Evolutionary conservation across 768 basidiomycete genomes (phyloP), one percentile per base, ranked within the genome.

Genomic region (Tylopilus cervinicoccineus): DNA sequence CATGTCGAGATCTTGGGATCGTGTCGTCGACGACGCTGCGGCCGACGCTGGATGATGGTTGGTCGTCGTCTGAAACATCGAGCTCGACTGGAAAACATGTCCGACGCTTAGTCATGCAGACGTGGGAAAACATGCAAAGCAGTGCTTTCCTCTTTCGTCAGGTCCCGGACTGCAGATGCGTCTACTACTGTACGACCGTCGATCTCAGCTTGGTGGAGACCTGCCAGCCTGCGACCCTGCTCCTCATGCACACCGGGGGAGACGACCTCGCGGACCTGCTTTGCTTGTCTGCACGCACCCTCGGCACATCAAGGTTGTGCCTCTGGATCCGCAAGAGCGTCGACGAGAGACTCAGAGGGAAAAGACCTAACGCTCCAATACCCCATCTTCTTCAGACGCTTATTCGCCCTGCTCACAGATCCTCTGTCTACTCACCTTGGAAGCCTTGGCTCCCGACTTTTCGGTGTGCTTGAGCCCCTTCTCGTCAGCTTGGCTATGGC

Each of bases 341-440:
- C 17, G 8, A 19, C 28, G 28, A 3, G 7, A 17, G 8, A 20
- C 13, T 36, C 19, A 10, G 34, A 20, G 7, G 20, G 11, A 12
- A 36, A 19, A 12, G 4, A 28, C 27, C 27, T 8, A 12, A 36
- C 5, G 5, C 10, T 36, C 19, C 2, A 7, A 22, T 8, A 50
- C 68, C 32, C 71, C 42, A 76, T 66, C 59, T 79, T 81, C 31
- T 72, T 71, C 50, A 73, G 64, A 6, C 63, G 47, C 56, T 76
- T 75, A 37, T 74, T 69, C 9, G 77, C 73, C 55, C 79, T 77
- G n/a, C 72, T 67, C 19, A 65, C 68, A 5, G 62, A n/a, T n/a
- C n/a, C n/a, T n/a, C n/a, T n/a, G n/a, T n/a, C n/a, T n/a, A n/a
- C 63, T 50, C 24, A 78, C 80, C 70, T 81, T 83, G 47, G 73